Base-by-base conservation (phyloP, 169 alveolate species). In the Theileria equi region DNA sequence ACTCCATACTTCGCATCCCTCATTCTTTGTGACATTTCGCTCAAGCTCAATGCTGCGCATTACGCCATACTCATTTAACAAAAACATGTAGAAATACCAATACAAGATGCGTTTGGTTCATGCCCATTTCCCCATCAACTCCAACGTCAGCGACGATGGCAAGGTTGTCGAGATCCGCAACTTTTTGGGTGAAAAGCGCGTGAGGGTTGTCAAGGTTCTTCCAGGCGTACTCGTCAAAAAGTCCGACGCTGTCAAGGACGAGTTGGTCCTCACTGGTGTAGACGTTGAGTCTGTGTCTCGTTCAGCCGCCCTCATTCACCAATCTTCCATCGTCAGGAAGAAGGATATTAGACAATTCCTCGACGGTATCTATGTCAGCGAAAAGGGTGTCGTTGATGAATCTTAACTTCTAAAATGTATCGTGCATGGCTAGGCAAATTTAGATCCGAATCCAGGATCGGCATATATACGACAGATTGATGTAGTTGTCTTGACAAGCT, bases 41-140 rank as follows among this genome's bases (percentile, higher is more conserved):
- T 23, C 50, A 40, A 23, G 61, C 62, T 58, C 16, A 21, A 19
- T 48, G 54, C 86, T 89, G n/a, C n/a, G n/a, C n/a, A n/a, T n/a
- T n/a, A n/a, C n/a, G n/a, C n/a, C n/a, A n/a, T 38, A 38, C n/a
- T 38, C 45, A 38, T 38, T 32, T 83, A 38, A 38, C n/a, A 13
- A 38, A 13, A 13, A 13, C n/a, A 13, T 13, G n/a, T 38, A 89
- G 85, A 93, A 91, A 84, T 94, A 88, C 90, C 97, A 95, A 87
- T 97, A 96, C 92, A 97, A 97, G 94, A 97, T 98, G 99, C 96
- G 99, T 82, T 91, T 95, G 34, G 99, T 97, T 47, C 96, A 96
- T 76, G 98, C 99, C 38, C 99, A 98, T 89, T 97, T 96, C 93
- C 99, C 99, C 71, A 98, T 98, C 87, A 96, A 96, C 88, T 93